Conservation (phyloP, 2,329 filamentous ascomycete species). For the Hypoxylon sp. region DNA sequence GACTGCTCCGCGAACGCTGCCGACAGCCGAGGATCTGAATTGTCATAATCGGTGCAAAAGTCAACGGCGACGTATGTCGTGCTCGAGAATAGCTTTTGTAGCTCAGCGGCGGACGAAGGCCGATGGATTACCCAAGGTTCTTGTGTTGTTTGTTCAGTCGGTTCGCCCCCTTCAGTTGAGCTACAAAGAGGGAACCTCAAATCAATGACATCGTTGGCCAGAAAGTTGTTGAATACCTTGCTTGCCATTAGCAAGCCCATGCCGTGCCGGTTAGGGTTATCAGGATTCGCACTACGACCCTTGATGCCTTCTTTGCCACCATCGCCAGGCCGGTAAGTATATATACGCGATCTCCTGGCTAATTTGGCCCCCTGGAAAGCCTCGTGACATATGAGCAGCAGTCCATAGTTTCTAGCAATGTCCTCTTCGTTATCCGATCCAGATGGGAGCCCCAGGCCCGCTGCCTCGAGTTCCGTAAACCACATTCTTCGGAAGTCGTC, state of each 20-base stretch:
- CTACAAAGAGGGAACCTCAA: neutral
- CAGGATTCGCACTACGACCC: neutral
- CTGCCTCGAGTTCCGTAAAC: neutral
- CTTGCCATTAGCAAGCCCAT: neutral
- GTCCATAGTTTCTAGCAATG: neutral
- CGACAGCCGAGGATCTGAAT: neutral
- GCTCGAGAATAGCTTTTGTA: neutral
- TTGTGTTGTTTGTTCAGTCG: neutral
- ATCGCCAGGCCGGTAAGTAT: neutral
- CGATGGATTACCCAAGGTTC: neutral
- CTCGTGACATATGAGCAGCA: neutral
- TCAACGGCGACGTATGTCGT: conserved; percentile 1
- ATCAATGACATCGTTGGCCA: neutral
- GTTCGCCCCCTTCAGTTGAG: neutral
- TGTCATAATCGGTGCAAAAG: neutral
- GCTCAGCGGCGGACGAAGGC: neutral
- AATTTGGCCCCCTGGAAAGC: neutral
- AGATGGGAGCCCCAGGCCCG: neutral
- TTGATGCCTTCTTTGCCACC: neutral
- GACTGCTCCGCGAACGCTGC: neutral
- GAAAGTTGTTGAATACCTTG: conserved; percentile 1
- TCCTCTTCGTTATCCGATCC: neutral
- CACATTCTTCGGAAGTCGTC: neutral
- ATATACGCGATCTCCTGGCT: neutral
- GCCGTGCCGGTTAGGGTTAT: neutral